Evolutionary conservation across 208 protist genomes (phyloP).

Genomic region (Leishmania tarentolae): DNA sequence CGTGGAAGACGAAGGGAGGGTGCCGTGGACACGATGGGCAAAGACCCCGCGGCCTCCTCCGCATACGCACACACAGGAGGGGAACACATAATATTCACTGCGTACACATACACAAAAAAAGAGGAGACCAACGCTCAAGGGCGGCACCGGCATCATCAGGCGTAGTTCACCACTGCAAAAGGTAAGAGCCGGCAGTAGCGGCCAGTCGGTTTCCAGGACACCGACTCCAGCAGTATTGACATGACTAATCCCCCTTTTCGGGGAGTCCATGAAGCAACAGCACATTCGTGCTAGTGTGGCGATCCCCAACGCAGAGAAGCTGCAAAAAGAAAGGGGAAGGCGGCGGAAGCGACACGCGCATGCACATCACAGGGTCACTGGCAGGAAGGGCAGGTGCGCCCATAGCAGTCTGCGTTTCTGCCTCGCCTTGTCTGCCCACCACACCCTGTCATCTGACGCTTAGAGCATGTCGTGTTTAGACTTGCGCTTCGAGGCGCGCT

Average conservation of each 20-base stretch:
- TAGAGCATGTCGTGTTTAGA: slow-evolving; percentile 36
- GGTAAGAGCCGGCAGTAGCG: not conserved
- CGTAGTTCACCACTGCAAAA: not conserved
- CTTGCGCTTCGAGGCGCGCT: slow-evolving; percentile 57
- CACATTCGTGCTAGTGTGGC: not conserved
- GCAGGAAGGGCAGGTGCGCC: not conserved
- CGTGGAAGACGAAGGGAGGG: not conserved
- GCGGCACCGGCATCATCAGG: not conserved
- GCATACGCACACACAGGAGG: not conserved
- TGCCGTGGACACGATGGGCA: not conserved
- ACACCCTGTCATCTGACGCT: not conserved
- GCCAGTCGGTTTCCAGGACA: not conserved
- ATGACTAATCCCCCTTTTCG: not conserved
- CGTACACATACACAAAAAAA: not conserved
- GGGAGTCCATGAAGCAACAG: not conserved
- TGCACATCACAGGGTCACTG: not conserved
- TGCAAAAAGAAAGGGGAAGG: no score
- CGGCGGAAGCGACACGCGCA: not conserved
- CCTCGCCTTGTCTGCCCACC: not conserved
- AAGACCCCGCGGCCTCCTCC: not conserved
- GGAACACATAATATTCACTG: not conserved
- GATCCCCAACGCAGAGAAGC: not conserved
- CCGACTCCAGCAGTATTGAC: not conserved
- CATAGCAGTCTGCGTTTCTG: no score
- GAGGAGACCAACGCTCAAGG: not conserved